These are phyloP conservation scores for Ceratobasidium sp. DNA, from an alignment of 1,284 basidiomycete genomes.

Conservation along the genomic window DNA sequence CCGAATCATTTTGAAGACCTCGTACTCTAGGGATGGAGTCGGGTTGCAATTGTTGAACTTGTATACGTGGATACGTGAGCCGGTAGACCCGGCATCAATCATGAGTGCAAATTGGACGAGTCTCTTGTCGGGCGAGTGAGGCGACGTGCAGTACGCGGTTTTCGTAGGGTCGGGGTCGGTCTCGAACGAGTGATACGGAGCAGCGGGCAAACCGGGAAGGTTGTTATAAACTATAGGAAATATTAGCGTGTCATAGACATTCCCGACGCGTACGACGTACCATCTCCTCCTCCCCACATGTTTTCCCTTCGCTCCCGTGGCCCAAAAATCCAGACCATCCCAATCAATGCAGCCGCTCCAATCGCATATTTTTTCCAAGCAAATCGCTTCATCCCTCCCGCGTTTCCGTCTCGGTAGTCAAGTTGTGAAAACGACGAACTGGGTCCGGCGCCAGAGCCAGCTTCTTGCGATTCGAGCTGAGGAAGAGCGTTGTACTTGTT, in stretches of 20 bases:
- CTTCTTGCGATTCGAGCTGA: slow-evolving; percentile 24
- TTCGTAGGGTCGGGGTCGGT: slow-evolving; percentile 68
- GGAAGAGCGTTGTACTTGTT: slow-evolving; percentile 33
- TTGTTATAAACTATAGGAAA: slow-evolving; percentile 3
- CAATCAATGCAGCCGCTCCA: slow-evolving; percentile 61
- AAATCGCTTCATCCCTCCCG: slow-evolving; percentile 44
- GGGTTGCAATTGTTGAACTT: slow-evolving; percentile 92
- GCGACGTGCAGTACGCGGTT: slow-evolving; percentile 69
- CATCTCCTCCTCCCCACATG: slow-evolving; percentile 44
- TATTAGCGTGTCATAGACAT: slow-evolving; percentile 44
- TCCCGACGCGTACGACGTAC: slow-evolving; percentile 21
- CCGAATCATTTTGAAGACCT: slow-evolving; percentile 85
- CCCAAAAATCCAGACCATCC: slow-evolving; percentile 67
- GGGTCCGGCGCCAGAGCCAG: slow-evolving; percentile 2
- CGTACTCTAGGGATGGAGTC: slow-evolving; percentile 87
- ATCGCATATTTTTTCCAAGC: slow-evolving; percentile 74
- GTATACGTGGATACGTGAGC: slow-evolving; percentile 97
- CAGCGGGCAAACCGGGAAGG: slow-evolving; percentile 12
- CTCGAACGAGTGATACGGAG: slow-evolving; percentile 55
- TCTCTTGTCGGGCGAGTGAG: slow-evolving; percentile 56
- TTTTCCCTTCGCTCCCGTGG: slow-evolving; percentile 55
- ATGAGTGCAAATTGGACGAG: slow-evolving; percentile 94
- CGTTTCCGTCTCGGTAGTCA: slow-evolving; percentile 23
- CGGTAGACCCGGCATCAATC: slow-evolving; percentile 98
- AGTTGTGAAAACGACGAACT: slow-evolving; percentile 13